Conservation (phyloP, 768 basidiomycete species). For the Boletus bicolor region DNA sequence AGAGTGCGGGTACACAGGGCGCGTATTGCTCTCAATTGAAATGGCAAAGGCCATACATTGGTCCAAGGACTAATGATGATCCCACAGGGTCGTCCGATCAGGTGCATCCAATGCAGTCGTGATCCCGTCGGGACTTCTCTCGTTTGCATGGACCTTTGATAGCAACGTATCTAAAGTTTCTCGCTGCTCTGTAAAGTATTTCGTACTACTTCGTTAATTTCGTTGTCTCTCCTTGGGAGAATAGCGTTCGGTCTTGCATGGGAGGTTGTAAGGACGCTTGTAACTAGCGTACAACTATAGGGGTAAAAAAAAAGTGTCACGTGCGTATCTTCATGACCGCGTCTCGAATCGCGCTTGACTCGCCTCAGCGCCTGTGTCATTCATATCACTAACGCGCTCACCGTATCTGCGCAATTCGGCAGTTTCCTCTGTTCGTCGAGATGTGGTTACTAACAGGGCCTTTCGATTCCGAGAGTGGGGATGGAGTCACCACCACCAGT, state of each 20-base stretch:
- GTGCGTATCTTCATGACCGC: conserved; percentile 3
- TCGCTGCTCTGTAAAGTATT: conserved; percentile 22
- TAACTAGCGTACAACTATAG: too few species aligned
- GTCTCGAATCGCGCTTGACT: not conserved
- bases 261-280: too few species aligned
- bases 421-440: not conserved
- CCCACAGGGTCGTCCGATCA: conserved; percentile 26
- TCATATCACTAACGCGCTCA: not conserved
- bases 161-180: conserved; percentile 4
- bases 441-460: conserved; percentile 60
- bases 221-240: not conserved
- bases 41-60: conserved; percentile 36
- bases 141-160: conserved; percentile 3
- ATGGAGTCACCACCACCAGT: conserved; percentile 39
- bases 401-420: not conserved
- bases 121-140: not conserved
- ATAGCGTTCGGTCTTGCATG: too few species aligned
- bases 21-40: conserved; percentile 27
- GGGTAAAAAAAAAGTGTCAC: not conserved
- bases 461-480: conserved; percentile 43
- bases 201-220: conserved; percentile 11
- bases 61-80: conserved; percentile 38
- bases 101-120: conserved; percentile 12
- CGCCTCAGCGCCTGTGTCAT: not conserved
- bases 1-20: conserved; percentile 21